These are phyloP conservation scores for Funneliformis geosporum DNA, from an alignment of 192 early-diverging fungal genomes.

Conservation along the genomic window DNA sequence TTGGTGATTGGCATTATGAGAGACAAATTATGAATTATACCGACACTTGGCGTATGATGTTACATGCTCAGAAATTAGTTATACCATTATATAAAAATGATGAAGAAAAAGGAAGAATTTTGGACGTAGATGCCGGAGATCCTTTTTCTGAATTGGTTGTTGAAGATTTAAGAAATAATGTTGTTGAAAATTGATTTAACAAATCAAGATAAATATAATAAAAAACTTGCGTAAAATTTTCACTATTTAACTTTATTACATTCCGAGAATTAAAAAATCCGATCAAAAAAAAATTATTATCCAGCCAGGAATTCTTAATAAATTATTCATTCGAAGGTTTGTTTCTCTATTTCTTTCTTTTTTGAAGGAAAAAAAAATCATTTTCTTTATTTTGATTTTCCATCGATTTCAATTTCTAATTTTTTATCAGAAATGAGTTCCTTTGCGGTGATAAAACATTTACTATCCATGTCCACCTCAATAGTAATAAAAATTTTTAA, in stretches of 20 bases:
- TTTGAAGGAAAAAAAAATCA: no score
- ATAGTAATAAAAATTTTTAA: slow-evolving; percentile 54
- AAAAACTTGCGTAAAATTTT: no score
- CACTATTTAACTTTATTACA: no score
- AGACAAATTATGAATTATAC: slow-evolving; percentile 35
- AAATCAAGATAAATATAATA: no score
- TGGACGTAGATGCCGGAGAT: slow-evolving; percentile 4
- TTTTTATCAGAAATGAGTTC: slow-evolving; percentile 53
- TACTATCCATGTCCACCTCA: slow-evolving; percentile 49
- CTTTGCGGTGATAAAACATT: slow-evolving; percentile 52
- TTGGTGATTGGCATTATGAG: slow-evolving; percentile 50
- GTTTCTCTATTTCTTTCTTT: neutral
- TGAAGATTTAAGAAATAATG: neutral
- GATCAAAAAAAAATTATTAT: no score
- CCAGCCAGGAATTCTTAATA: no score
- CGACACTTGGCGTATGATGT: slow-evolving; percentile 48
- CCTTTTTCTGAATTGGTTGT: slow-evolving; percentile 15
- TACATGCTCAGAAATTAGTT: slow-evolving; percentile 42
- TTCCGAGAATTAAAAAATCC: no score
- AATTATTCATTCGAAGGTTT: no score
- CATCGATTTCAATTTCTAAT: slow-evolving; percentile 43
- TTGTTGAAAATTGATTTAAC: neutral
- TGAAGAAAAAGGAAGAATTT: neutral
- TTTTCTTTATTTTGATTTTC: neutral
- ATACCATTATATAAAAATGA: slow-evolving; percentile 32